These are phyloP conservation scores for Cercospora janseana DNA, from an alignment of 2,329 filamentous ascomycete genomes.

Conservation along the genomic window DNA sequence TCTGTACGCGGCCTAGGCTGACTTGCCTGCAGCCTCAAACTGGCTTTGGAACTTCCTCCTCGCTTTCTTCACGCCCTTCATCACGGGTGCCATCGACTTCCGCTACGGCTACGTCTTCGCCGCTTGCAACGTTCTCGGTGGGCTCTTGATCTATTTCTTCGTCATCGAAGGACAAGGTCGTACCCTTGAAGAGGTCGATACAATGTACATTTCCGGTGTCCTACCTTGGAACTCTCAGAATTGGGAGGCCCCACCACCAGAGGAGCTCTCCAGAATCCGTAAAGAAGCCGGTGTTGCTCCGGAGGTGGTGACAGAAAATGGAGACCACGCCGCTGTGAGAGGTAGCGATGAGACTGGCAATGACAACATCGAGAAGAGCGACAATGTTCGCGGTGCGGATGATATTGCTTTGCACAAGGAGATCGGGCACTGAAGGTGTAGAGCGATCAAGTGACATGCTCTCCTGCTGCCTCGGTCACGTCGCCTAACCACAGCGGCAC, in stretches of 20 bases:
- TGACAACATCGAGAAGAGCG: slow-evolving; percentile 9
- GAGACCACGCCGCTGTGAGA: neutral
- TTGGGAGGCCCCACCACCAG: slow-evolving; percentile 35
- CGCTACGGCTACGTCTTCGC: slow-evolving; percentile 75
- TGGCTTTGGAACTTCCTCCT: slow-evolving; percentile 48
- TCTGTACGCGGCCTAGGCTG: neutral
- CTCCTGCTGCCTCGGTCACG: neutral
- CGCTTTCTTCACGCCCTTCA: slow-evolving; percentile 75
- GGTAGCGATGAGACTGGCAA: slow-evolving; percentile 11
- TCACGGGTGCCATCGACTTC: slow-evolving; percentile 68
- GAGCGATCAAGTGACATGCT: neutral
- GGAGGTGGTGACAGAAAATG: slow-evolving; percentile 7
- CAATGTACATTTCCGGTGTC: slow-evolving; percentile 59
- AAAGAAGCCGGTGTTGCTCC: slow-evolving; percentile 19
- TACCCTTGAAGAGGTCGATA: slow-evolving; percentile 40
- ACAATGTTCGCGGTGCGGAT: neutral
- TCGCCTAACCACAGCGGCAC: neutral
- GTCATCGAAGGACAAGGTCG: slow-evolving; percentile 71
- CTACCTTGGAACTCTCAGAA: slow-evolving; percentile 35
- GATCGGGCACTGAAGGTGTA: neutral
- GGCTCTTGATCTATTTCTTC: slow-evolving; percentile 71
- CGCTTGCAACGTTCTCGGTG: slow-evolving; percentile 65
- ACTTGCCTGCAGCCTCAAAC: slow-evolving; percentile 48
- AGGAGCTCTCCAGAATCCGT: slow-evolving; percentile 28
- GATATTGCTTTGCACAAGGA: slow-evolving; percentile 15